Percentiles rank a stretch among this genome's conserved stretches.
phyloP scores from a whole-genome alignment of 2,329 filamentous ascomycete species.

The Alternaria arborescens region DNA sequence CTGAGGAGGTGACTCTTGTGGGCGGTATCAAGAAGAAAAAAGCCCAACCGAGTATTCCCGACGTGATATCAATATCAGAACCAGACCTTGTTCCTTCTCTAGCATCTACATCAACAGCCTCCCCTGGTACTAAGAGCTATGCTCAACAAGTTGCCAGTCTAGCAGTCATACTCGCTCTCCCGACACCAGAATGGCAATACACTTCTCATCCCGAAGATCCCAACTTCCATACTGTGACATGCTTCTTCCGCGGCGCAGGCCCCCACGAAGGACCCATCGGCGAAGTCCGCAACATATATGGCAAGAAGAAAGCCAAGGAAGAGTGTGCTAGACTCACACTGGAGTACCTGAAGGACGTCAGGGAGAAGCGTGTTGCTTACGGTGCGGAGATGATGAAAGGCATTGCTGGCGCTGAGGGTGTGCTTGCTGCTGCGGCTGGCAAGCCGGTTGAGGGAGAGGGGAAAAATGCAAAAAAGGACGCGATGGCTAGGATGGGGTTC shows the following conservation, averaged over 20 bases:
- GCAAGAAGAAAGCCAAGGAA: conserved; percentile 61
- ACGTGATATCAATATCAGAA: neutral
- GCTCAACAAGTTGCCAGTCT: conserved; percentile 32
- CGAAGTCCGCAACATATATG: conserved; percentile 54
- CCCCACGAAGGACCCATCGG: conserved; percentile 49
- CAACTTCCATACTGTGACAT: conserved; percentile 48
- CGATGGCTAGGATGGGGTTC: neutral
- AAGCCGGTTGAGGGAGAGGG: neutral
- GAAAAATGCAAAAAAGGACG: neutral
- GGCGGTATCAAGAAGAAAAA: conserved; percentile 46
- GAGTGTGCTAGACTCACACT: conserved; percentile 56
- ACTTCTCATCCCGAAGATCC: conserved; percentile 14
- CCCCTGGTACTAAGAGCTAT: conserved; percentile 1
- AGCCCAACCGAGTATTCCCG: neutral
- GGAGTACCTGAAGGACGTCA: conserved; percentile 50
- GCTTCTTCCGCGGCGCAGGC: conserved; percentile 42
- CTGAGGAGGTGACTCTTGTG: conserved; percentile 21
- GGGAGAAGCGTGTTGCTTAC: conserved; percentile 27
- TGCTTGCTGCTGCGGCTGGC: neutral
- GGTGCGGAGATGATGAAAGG: conserved; percentile 28
- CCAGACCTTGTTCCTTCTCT: neutral
- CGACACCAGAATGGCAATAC: conserved; percentile 33
- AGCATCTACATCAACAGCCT: neutral
- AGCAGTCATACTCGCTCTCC: conserved; percentile 30
- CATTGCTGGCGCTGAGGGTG: conserved; percentile 10